Percentiles rank a stretch among this genome's conserved stretches.
phyloP scores from a whole-genome alignment of 805 yeast species.

The Millerozyma miso region DNA sequence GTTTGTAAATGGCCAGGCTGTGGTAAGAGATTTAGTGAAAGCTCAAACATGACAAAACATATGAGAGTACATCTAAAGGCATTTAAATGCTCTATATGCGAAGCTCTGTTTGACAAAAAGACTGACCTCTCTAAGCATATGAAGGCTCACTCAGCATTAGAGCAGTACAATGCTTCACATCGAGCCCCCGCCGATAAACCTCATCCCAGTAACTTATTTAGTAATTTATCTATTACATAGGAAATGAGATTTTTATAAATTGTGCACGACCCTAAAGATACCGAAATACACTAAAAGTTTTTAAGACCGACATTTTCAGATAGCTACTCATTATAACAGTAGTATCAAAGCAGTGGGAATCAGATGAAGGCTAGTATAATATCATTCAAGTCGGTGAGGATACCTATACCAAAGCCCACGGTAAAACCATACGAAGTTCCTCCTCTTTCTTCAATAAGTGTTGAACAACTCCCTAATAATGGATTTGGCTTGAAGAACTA shows the following conservation, averaged over 20 bases:
- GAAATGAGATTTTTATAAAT: no score
- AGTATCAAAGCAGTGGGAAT: background rate
- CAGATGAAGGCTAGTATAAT: conserved; percentile 23
- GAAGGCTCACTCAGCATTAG: conserved; percentile 7
- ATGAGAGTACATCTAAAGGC: conserved; percentile 67
- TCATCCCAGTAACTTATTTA: background rate
- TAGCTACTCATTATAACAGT: no score
- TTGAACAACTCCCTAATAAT: conserved; percentile 24
- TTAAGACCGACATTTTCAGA: background rate
- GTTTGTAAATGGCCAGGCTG: conserved; percentile 78
- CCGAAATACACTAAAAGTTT: background rate
- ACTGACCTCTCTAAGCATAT: conserved; percentile 11
- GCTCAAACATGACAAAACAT: conserved; percentile 85
- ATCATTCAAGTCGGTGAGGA: conserved; percentile 20
- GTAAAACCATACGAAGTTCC: conserved; percentile 26
- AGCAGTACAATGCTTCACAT: background rate
- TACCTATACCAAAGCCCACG: conserved; percentile 13
- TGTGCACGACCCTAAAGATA: no score
- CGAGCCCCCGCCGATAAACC: background rate
- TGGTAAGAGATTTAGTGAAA: conserved; percentile 80
- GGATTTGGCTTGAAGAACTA: conserved; percentile 38
- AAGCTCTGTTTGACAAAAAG: conserved; percentile 44
- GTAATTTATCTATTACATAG: background rate
- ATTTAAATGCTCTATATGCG: conserved; percentile 49
- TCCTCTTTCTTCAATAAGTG: conserved; percentile 19